These are phyloP conservation scores for Termitomyces sp. DNA, from an alignment of 1,284 basidiomycete genomes.

Conservation along the genomic window DNA sequence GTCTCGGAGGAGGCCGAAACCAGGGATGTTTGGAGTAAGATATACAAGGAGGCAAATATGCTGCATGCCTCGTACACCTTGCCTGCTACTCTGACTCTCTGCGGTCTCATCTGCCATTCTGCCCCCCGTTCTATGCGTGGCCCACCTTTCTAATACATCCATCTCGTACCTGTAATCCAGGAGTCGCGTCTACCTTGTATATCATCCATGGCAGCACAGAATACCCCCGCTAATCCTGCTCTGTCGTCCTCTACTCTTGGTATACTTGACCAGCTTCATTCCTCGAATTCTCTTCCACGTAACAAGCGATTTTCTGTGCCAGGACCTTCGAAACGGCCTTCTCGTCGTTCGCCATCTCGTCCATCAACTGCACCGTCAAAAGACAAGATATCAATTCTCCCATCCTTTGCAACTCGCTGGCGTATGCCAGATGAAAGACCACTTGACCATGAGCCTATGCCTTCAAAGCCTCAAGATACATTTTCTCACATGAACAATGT, in stretches of 20 bases:
- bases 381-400: slow-evolving; percentile 28
- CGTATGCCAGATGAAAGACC: background rate
- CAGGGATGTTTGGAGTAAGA: slow-evolving; percentile 5
- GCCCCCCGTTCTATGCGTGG: background rate
- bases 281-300: background rate
- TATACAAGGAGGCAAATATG: slow-evolving; percentile 5
- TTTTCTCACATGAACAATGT: slow-evolving; percentile 21
- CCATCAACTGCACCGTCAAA: slow-evolving; percentile 50
- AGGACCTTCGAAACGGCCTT: slow-evolving; percentile 16
- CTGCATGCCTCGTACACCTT: background rate
- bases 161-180: background rate
- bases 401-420: slow-evolving; percentile 19
- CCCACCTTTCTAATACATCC: background rate
- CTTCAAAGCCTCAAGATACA: slow-evolving; percentile 2
- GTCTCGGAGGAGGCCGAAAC: slow-evolving; percentile 13
- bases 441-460: background rate
- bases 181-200: background rate
- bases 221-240: background rate
- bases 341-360: slow-evolving; percentile 31
- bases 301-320: slow-evolving; percentile 8
- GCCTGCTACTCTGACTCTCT: background rate
- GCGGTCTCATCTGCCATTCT: background rate
- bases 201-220: background rate
- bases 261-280: slow-evolving; percentile 3
- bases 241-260: background rate